phyloP scores from a whole-genome alignment of 495 filamentous ascomycete genomes.

The Ascobolus immersus region DNA sequence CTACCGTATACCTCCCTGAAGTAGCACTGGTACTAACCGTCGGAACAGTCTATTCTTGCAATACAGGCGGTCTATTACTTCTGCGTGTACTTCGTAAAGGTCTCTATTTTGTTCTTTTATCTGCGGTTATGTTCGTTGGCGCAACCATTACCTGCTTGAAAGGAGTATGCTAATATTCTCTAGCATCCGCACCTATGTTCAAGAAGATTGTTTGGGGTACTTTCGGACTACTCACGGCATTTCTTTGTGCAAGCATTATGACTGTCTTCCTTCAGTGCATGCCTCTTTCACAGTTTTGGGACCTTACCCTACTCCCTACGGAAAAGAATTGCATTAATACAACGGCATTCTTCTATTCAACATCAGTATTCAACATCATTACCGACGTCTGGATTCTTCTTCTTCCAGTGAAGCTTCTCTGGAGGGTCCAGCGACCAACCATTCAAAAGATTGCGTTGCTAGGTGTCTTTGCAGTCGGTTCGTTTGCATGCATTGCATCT shows the following conservation, averaged over 20 bases:
- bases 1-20: no score
- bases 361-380: conserved; percentile 23
- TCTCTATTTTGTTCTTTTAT: conserved; percentile 25
- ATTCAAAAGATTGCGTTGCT: conserved; percentile 24
- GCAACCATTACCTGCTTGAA: not conserved
- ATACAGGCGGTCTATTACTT: conserved; percentile 24
- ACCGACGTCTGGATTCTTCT: conserved; percentile 27
- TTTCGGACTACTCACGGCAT: conserved; percentile 18
- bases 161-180: not conserved
- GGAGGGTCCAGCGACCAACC: conserved; percentile 19
- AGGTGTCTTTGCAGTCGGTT: conserved; percentile 25
- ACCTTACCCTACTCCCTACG: conserved; percentile 15
- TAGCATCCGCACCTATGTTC: conserved; percentile 1
- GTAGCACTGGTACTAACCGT: no score
- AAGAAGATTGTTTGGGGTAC: conserved; percentile 17
- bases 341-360: conserved; percentile 26
- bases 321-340: conserved; percentile 23
- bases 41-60: conserved; percentile 18
- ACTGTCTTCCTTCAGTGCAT: conserved; percentile 22
- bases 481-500: conserved; percentile 19
- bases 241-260: conserved; percentile 18
- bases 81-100: conserved; percentile 20
- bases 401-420: conserved; percentile 25
- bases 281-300: conserved; percentile 23
- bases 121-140: conserved; percentile 21